A percentile compares a stretch with the other conserved stretches of the same genome.
Evolutionary conservation across 73 alveolate species (phyloP).

Genomic region (Halteria grandinella): DNA sequence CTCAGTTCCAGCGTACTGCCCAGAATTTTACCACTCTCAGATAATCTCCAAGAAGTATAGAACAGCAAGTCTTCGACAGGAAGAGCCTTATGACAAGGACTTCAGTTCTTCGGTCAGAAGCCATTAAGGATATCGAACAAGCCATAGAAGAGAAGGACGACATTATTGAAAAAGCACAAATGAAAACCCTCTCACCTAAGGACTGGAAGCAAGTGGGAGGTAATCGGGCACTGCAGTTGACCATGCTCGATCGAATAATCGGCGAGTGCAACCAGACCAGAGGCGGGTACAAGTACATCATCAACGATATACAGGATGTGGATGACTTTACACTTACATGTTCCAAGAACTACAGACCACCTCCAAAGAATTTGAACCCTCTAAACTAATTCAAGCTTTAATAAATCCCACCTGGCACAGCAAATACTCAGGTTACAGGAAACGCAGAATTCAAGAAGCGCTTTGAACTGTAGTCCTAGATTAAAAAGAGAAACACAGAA

Average conservation of each 20-base stretch:
- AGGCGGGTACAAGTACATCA: neutral
- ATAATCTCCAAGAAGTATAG: no score
- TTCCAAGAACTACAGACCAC: neutral
- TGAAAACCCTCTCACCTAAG: neutral
- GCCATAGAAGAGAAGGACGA: constrained; percentile 25
- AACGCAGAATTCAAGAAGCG: neutral
- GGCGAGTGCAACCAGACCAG: constrained; percentile 27
- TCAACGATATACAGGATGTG: neutral
- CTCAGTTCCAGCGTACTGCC: no score
- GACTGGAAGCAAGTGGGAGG: constrained; percentile 49
- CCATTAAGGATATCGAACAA: constrained; percentile 16
- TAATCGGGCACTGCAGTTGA: neutral
- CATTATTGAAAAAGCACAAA: constrained; percentile 29
- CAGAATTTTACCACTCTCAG: no score
- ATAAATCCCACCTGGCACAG: no score
- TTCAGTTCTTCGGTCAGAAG: no score
- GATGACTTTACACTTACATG: neutral
- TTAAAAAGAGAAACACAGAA: constrained; percentile 35
- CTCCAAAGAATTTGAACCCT: neutral
- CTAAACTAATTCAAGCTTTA: neutral
- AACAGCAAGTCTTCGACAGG: no score
- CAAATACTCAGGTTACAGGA: no score
- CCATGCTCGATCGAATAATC: constrained; percentile 32
- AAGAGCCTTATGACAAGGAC: no score
- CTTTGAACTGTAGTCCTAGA: neutral